Evolutionary conservation across 352 stramenopile genomes (phyloP).

Genomic region (Phytophthora cajani): DNA sequence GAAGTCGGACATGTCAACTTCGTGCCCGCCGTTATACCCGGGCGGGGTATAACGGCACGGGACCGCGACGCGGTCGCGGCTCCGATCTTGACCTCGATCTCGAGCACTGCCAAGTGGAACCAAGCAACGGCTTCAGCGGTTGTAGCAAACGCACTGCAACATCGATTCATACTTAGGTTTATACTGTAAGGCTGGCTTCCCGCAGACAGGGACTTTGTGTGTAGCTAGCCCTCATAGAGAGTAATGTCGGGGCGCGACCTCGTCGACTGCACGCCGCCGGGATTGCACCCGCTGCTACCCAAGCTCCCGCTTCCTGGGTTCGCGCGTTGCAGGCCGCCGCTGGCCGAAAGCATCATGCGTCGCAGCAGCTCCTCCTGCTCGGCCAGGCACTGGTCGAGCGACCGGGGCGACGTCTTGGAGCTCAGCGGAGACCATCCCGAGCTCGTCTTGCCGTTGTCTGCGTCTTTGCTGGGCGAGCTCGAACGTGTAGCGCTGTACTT

Average conservation of each 20-base stretch:
- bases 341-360: constrained; percentile 50
- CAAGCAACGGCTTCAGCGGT: neutral
- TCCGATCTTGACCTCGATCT: constrained; percentile 22
- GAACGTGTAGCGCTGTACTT: constrained; percentile 2
- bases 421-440: constrained; percentile 26
- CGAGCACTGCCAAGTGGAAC: constrained; percentile 1
- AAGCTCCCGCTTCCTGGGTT: constrained; percentile 20
- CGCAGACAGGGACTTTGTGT: constrained; percentile 20
- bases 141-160: constrained; percentile 10
- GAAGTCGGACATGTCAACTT: neutral
- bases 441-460: constrained; percentile 16
- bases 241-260: constrained; percentile 31
- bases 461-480: constrained; percentile 13
- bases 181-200: constrained; percentile 28
- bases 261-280: constrained; percentile 16
- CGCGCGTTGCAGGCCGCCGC: constrained; percentile 18
- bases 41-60: neutral
- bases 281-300: constrained; percentile 20
- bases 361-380: constrained; percentile 53
- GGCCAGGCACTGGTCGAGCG: constrained; percentile 45
- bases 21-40: neutral
- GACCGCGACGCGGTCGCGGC: constrained; percentile 2
- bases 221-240: constrained; percentile 32
- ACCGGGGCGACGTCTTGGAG: constrained; percentile 38
- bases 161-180: constrained; percentile 25